Conservation (phyloP, 2,329 filamentous ascomycete species). For the Trichoderma oligosporum region DNA sequence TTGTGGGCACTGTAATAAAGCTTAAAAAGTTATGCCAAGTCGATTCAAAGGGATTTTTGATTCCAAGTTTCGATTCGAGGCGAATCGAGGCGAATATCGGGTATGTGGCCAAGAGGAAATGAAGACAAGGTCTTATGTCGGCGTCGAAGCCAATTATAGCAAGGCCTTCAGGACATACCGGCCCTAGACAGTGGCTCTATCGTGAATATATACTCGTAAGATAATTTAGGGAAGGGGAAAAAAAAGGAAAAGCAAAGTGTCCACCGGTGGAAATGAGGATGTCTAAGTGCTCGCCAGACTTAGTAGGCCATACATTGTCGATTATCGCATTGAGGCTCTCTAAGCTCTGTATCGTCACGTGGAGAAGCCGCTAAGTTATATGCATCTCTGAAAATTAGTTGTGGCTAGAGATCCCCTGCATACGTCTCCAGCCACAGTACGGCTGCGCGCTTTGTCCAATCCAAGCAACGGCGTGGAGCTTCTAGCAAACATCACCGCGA, state of each 20-base stretch:
- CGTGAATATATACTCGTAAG: background rate
- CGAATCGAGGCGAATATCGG: background rate
- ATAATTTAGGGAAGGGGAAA: background rate
- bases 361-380: background rate
- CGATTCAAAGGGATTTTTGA: background rate
- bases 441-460: slow-evolving; percentile 15
- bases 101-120: background rate
- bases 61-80: slow-evolving; percentile 1
- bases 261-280: background rate
- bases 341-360: slow-evolving; percentile 13
- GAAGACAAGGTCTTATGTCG: background rate
- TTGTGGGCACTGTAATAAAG: background rate
- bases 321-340: slow-evolving; percentile 8
- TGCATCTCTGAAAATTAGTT: background rate
- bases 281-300: background rate
- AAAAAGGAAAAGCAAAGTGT: background rate
- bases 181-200: background rate
- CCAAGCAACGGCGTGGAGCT: slow-evolving; percentile 7
- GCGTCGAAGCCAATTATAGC: slow-evolving; percentile 5
- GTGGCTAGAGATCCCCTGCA: background rate
- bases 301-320: background rate
- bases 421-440: slow-evolving; percentile 17
- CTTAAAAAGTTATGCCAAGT: background rate
- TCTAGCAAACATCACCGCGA: slow-evolving; percentile 17
- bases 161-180: slow-evolving; percentile 14